phyloP scores from a whole-genome alignment of 768 basidiomycete genomes.

The Leccinum ochraceum region DNA sequence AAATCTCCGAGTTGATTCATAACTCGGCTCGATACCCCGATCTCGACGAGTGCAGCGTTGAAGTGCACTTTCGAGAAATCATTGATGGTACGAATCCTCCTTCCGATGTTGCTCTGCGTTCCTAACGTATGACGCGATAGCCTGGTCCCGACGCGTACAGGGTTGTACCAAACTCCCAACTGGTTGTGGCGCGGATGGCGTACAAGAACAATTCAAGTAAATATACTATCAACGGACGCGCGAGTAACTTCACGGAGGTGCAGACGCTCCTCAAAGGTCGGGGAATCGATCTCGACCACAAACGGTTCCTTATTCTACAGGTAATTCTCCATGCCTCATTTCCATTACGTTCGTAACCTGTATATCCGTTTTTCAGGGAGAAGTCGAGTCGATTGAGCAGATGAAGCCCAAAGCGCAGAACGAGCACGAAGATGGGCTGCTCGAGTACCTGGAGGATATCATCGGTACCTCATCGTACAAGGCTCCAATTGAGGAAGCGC shows the following conservation, averaged over 20 bases:
- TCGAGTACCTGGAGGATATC: conserved; percentile 98
- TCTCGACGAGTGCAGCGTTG: conserved; percentile 88
- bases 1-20: conserved; percentile 95
- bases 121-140: conserved; percentile 39
- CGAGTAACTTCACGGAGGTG: conserved; percentile 84
- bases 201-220: conserved; percentile 87
- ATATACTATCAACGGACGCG: conserved; percentile 84
- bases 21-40: conserved; percentile 88
- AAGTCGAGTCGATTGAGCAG: conserved; percentile 97
- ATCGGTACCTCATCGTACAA: conserved; percentile 95
- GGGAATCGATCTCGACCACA: conserved; percentile 97
- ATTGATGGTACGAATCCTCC: conserved; percentile 72
- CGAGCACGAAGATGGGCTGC: conserved; percentile 94
- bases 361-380: conserved; percentile 56
- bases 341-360: neutral
- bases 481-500: conserved; percentile 80
- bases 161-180: conserved; percentile 76
- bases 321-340: conserved; percentile 36
- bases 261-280: conserved; percentile 86
- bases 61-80: conserved; percentile 96
- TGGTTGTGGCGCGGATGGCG: conserved; percentile 85
- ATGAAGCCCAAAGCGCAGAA: conserved; percentile 96
- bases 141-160: conserved; percentile 87
- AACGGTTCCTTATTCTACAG: conserved; percentile 97
- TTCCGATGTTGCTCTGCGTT: neutral